These are phyloP conservation scores for Periglandula ipomoeae DNA, from an alignment of 2,329 filamentous ascomycete species.

Conservation along the genomic window DNA sequence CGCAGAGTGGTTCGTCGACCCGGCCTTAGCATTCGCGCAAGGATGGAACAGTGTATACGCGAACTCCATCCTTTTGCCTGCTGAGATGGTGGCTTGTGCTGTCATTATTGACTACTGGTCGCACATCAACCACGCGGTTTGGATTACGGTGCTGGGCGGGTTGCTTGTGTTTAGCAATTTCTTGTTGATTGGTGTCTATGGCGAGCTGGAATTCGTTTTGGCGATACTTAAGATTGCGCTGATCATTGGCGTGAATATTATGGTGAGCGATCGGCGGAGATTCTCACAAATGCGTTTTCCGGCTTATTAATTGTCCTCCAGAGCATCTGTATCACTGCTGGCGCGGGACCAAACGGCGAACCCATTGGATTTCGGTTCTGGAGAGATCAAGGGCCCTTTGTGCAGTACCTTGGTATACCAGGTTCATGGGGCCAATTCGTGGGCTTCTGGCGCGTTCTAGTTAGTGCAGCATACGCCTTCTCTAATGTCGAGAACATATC, in stretches of 20 bases:
- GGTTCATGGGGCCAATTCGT: slow-evolving; percentile 43
- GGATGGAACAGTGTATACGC: slow-evolving; percentile 44
- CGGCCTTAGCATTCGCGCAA: slow-evolving; percentile 40
- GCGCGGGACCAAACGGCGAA: slow-evolving; percentile 27
- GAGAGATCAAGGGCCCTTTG: slow-evolving; percentile 46
- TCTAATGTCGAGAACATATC: slow-evolving; percentile 44
- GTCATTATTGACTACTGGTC: slow-evolving; percentile 38
- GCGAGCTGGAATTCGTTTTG: slow-evolving; percentile 50
- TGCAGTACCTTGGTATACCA: slow-evolving; percentile 35
- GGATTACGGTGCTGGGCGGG: slow-evolving; percentile 47
- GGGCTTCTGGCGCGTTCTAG: slow-evolving; percentile 25
- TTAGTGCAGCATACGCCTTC: slow-evolving; percentile 35
- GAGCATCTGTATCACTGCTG: slow-evolving; percentile 8
- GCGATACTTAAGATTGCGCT: slow-evolving; percentile 49
- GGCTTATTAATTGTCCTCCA: background rate
- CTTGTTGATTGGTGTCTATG: slow-evolving; percentile 49
- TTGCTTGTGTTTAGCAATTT: slow-evolving; percentile 41
- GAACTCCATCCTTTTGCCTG: slow-evolving; percentile 41
- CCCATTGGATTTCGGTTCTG: slow-evolving; percentile 55
- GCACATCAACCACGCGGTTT: slow-evolving; percentile 40
- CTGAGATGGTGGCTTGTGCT: slow-evolving; percentile 44
- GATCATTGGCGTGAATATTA: slow-evolving; percentile 54
- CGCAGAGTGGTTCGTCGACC: slow-evolving; percentile 51
- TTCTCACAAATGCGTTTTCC: background rate
- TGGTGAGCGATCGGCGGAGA: slow-evolving; percentile 26